These are phyloP conservation scores for Rutidosis leptorrhynchoides DNA, from an alignment of 129 eudicot species.

Conservation along the genomic window DNA sequence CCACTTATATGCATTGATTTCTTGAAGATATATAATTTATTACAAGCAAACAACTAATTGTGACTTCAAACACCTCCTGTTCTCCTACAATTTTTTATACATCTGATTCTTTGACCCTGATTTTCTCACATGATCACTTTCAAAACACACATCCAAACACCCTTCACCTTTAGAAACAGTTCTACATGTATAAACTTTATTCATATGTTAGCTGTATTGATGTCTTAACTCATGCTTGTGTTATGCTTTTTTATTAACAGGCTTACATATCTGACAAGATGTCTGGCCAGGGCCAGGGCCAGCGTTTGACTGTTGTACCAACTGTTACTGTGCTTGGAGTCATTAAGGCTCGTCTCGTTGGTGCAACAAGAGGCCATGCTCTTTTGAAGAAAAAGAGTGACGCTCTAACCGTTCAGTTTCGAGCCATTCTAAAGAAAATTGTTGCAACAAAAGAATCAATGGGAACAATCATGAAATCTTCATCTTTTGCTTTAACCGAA, in stretches of 20 bases:
- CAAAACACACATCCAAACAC: not conserved
- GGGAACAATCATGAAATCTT: constrained; percentile 83
- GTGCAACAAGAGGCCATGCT: constrained; percentile 97
- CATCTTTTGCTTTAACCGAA: constrained; percentile 76
- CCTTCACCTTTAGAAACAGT: not conserved
- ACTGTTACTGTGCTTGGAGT: constrained; percentile 89
- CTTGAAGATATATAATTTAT: too few species aligned
- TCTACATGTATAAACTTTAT: not conserved
- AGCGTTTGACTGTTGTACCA: constrained; percentile 81
- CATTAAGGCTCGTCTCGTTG: constrained; percentile 80
- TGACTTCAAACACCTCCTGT: not conserved
- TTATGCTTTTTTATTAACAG: constrained; percentile 33
- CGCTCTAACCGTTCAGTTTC: constrained; percentile 85
- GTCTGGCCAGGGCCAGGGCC: constrained; percentile 91
- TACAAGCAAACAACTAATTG: not conserved
- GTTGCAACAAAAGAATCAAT: constrained; percentile 85
- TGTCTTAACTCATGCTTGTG: not conserved
- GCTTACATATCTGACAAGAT: constrained; percentile 38
- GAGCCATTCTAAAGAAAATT: constrained; percentile 73
- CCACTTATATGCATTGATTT: not conserved
- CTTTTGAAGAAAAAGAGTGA: constrained; percentile 94
- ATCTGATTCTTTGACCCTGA: not conserved
- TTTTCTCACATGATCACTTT: not conserved
- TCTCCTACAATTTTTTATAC: not conserved
- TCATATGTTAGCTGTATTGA: constrained; percentile 9